These are phyloP conservation scores for Wallacemonas sp. DNA, from an alignment of 208 protist species.

Conservation along the genomic window DNA sequence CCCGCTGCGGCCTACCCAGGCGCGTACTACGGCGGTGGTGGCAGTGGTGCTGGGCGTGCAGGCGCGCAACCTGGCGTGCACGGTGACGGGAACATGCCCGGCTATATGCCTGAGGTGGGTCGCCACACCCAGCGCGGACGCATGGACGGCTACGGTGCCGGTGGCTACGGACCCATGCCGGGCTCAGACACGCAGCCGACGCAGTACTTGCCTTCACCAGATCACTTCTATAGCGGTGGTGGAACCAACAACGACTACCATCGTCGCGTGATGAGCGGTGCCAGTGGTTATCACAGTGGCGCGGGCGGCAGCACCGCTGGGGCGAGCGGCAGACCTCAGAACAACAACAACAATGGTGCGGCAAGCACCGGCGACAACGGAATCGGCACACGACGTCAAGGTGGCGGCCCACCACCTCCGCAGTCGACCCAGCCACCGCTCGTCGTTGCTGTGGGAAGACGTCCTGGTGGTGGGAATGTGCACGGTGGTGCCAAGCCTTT, in stretches of 20 bases:
- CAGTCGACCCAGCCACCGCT: constrained; percentile 18
- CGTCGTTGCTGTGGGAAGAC: neutral
- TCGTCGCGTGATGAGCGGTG: neutral
- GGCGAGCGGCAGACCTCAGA: neutral
- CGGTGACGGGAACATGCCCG: too few species aligned
- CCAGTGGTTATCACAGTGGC: constrained; percentile 1
- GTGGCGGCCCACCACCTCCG: neutral
- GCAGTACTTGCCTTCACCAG: neutral
- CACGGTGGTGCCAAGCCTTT: too few species aligned
- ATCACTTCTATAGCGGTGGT: neutral
- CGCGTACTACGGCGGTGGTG: too few species aligned
- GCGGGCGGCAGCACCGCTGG: neutral
- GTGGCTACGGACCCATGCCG: constrained; percentile 5
- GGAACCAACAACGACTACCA: neutral
- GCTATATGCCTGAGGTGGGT: neutral
- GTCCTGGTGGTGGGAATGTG: too few species aligned
- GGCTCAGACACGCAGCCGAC: neutral
- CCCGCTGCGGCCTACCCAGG: too few species aligned
- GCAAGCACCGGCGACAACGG: constrained; percentile 2
- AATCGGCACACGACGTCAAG: neutral
- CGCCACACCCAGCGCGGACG: neutral
- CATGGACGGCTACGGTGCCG: neutral
- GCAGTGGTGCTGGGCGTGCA: too few species aligned
- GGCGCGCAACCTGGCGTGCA: too few species aligned
- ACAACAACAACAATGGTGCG: constrained; percentile 18